These are phyloP conservation scores for Dovyalis caffra DNA, from an alignment of 345 rosid species.

Conservation along the genomic window DNA sequence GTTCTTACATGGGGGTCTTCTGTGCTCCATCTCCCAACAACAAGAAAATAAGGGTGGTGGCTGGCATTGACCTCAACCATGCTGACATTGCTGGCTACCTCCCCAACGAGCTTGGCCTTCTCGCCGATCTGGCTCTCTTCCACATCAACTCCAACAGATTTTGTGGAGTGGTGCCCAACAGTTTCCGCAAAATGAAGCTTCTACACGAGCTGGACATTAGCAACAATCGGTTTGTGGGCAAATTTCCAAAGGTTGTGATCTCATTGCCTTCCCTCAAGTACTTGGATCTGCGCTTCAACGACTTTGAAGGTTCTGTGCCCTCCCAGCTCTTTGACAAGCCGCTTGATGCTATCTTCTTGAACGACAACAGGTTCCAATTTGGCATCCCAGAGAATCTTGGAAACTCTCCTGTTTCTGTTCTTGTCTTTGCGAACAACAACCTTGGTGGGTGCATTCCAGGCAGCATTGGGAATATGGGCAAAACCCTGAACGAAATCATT, in stretches of 20 bases:
- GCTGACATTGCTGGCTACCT: constrained; percentile 78
- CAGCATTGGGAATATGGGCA: constrained; percentile 67
- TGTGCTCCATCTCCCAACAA: constrained; percentile 46
- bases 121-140: constrained; percentile 64
- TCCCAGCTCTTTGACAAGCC: constrained; percentile 53
- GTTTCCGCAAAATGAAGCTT: constrained; percentile 53
- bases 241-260: constrained; percentile 56
- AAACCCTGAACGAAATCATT: constrained; percentile 64
- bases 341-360: constrained; percentile 63
- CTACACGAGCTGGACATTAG: constrained; percentile 71
- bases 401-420: constrained; percentile 65
- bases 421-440: constrained; percentile 68
- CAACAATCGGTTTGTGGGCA: constrained; percentile 71
- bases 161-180: constrained; percentile 58
- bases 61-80: constrained; percentile 70
- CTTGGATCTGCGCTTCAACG: constrained; percentile 73
- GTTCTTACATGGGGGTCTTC: constrained; percentile 60
- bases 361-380: constrained; percentile 57
- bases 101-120: constrained; percentile 55
- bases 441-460: constrained; percentile 78
- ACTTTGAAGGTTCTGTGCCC: constrained; percentile 72
- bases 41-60: constrained; percentile 42
- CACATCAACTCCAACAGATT: constrained; percentile 75
- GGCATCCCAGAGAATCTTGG: constrained; percentile 70
- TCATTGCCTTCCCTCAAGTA: constrained; percentile 58